Evolutionary conservation across 441 rosid species (phyloP).

Genomic region (Brassica hybrid): DNA sequence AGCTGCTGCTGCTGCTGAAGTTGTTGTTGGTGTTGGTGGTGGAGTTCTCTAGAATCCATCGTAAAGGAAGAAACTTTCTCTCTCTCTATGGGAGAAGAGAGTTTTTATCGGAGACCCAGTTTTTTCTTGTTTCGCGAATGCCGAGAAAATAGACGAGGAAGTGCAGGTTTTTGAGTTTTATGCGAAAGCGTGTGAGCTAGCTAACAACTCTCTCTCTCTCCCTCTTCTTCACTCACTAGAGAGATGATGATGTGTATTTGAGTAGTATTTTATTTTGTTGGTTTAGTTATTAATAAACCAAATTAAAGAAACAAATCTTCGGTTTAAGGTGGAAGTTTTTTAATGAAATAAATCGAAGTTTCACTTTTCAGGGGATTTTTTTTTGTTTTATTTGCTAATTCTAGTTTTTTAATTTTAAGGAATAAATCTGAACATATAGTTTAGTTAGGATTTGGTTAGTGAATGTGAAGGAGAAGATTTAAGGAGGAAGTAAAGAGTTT

Average conservation of each 20-base stretch:
- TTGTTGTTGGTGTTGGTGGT: constrained; percentile 30
- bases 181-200: constrained; percentile 48
- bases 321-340: constrained; percentile 18
- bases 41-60: constrained; percentile 77
- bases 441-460: constrained; percentile 18
- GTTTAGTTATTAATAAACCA: background rate
- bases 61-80: constrained; percentile 12
- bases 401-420: too few species aligned
- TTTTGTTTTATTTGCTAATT: too few species aligned
- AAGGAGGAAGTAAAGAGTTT: constrained; percentile 17
- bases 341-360: too few species aligned
- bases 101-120: background rate
- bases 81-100: background rate
- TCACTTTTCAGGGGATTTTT: constrained; percentile 21
- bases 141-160: constrained; percentile 44
- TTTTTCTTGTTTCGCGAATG: constrained; percentile 37
- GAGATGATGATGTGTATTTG: constrained; percentile 25
- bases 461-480: constrained; percentile 22
- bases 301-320: constrained; percentile 6
- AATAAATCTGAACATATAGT: constrained; percentile 3
- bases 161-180: constrained; percentile 44
- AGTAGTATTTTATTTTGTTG: constrained; percentile 5
- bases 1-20: constrained; percentile 43
- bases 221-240: background rate
- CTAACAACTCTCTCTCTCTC: constrained; percentile 44